Evolutionary conservation across 768 basidiomycete genomes (phyloP).

Genomic region (Multifurca ochricompacta): DNA sequence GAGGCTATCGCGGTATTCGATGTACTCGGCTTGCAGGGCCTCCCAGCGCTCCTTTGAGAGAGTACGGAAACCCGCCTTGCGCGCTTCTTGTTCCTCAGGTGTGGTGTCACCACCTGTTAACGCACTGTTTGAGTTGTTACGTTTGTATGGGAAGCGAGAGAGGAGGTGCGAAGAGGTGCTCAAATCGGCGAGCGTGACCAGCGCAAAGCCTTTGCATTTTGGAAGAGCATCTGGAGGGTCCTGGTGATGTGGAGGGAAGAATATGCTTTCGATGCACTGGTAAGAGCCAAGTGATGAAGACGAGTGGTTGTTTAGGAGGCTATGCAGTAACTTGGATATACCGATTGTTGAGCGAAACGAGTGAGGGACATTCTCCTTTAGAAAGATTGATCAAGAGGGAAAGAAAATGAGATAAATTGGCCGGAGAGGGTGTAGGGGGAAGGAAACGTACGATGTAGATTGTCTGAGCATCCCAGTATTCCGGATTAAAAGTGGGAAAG

Average conservation of each 20-base stretch:
- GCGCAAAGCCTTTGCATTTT: conserved; percentile 68
- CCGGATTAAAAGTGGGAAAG: conserved; percentile 28
- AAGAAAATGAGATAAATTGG: no score
- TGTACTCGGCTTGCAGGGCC: conserved; percentile 57
- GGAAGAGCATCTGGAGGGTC: conserved; percentile 48
- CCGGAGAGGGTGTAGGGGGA: not conserved
- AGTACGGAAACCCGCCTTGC: conserved; percentile 51
- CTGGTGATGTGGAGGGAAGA: conserved; percentile 55
- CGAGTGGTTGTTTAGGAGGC: conserved; percentile 19
- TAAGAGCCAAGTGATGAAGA: not conserved
- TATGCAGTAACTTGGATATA: conserved; percentile 33
- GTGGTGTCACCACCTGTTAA: not conserved
- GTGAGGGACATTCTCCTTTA: conserved; percentile 63
- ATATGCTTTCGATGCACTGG: conserved; percentile 40
- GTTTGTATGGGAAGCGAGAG: conserved; percentile 56
- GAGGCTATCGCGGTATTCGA: conserved; percentile 50
- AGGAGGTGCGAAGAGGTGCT: conserved; percentile 39
- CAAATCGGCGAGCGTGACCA: conserved; percentile 45
- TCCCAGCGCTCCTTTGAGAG: conserved; percentile 57
- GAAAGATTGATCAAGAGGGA: not conserved
- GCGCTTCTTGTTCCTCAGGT: conserved; percentile 35
- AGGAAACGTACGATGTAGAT: conserved; percentile 54
- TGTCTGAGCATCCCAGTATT: conserved; percentile 56
- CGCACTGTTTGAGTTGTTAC: not conserved
- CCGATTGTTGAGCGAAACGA: conserved; percentile 44